Evolutionary conservation across 345 rosid genomes (phyloP).

Genomic region (Dovyalis caffra): DNA sequence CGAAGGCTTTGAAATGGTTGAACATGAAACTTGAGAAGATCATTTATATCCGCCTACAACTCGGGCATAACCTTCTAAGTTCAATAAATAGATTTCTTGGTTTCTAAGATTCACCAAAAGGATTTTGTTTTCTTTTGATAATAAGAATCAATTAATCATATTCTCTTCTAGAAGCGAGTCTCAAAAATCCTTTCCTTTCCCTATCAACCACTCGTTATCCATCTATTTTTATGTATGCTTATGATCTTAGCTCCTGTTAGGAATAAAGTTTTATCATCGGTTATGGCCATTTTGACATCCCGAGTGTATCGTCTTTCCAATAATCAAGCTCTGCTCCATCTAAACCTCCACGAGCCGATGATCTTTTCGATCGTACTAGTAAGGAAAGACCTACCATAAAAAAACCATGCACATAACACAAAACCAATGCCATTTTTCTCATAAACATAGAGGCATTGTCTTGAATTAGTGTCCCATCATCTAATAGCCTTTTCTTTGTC

Average conservation of each 20-base stretch:
- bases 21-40: too few species aligned
- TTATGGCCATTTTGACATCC: slow-evolving; percentile 54
- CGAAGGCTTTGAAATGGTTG: too few species aligned
- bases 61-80: slow-evolving; percentile 43
- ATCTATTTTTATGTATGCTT: too few species aligned
- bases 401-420: slow-evolving; percentile 67
- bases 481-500: slow-evolving; percentile 55
- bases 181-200: too few species aligned
- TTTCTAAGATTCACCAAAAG: slow-evolving; percentile 60
- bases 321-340: slow-evolving; percentile 54
- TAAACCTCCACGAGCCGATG: slow-evolving; percentile 55
- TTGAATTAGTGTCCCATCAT: slow-evolving; percentile 60
- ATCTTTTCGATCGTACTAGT: slow-evolving; percentile 53
- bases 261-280: too few species aligned
- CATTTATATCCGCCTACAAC: slow-evolving; percentile 50
- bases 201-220: too few species aligned
- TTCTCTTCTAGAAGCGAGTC: slow-evolving; percentile 53
- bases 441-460: slow-evolving; percentile 56
- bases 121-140: slow-evolving; percentile 52
- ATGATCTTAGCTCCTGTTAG: slow-evolving; percentile 55
- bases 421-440: slow-evolving; percentile 51
- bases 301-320: slow-evolving; percentile 51
- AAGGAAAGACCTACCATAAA: slow-evolving; percentile 48
- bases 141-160: slow-evolving; percentile 56
- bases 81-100: slow-evolving; percentile 69